Conservation (phyloP, 108 stramenopile genomes). For the Nannochloropsis oceanica region DNA sequence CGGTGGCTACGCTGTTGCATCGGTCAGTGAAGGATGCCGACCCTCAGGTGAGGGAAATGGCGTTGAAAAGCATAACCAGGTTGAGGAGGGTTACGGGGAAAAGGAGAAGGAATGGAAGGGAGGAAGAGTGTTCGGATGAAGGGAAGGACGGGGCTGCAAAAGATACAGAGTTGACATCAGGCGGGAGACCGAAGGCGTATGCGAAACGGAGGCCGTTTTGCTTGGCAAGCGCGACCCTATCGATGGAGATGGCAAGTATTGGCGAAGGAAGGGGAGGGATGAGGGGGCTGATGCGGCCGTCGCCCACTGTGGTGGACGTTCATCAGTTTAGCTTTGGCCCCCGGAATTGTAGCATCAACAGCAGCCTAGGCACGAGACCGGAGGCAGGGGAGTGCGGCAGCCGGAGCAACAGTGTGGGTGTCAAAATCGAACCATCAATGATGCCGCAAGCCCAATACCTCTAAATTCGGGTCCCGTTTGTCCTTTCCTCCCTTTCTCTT, state of each 20-base stretch:
- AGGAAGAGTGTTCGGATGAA: background rate
- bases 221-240: background rate
- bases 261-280: background rate
- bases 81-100: background rate
- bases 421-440: too few species aligned
- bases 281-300: background rate
- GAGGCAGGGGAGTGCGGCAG: too few species aligned
- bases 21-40: background rate
- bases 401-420: too few species aligned
- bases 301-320: background rate
- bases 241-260: background rate
- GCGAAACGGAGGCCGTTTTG: background rate
- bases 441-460: too few species aligned
- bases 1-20: background rate
- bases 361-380: too few species aligned
- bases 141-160: background rate
- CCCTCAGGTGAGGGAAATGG: background rate
- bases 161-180: background rate
- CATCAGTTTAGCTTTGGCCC: background rate
- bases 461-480: too few species aligned
- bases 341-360: too few species aligned
- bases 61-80: background rate
- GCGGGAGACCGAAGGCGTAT: background rate
- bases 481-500: too few species aligned
- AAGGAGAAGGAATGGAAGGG: background rate